Percentiles rank a stretch among this genome's conserved stretches.
These are phyloP conservation scores for Cytospora chrysosperma DNA, from an alignment of 2,329 filamentous ascomycete genomes.

Conservation along the genomic window DNA sequence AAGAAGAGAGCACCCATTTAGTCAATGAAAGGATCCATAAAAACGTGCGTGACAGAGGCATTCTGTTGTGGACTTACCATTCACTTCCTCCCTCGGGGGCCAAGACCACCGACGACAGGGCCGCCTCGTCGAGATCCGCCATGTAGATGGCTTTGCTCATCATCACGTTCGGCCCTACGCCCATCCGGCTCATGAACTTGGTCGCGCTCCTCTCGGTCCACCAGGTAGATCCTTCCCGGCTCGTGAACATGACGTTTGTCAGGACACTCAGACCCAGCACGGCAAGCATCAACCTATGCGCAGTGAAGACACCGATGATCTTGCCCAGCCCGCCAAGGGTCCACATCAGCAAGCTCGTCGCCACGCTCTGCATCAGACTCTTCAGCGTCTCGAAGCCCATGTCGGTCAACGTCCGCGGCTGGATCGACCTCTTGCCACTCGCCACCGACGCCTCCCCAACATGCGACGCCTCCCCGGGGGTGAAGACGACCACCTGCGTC, in stretches of 20 bases:
- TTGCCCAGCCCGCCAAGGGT: conserved; percentile 64
- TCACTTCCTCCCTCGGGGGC: conserved; percentile 46
- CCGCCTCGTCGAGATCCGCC: conserved; percentile 70
- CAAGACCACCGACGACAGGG: conserved; percentile 37
- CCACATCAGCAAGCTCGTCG: conserved; percentile 77
- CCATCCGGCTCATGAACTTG: conserved; percentile 78
- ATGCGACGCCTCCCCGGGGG: conserved; percentile 41
- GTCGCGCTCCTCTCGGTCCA: conserved; percentile 80
- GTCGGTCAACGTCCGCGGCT: conserved; percentile 60
- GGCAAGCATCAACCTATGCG: conserved; percentile 71
- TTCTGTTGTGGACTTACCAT: conserved; percentile 39
- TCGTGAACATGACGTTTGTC: conserved; percentile 73
- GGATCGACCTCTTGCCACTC: conserved; percentile 51
- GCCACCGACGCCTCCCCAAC: conserved; percentile 41
- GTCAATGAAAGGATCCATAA: not conserved
- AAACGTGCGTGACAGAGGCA: not conserved
- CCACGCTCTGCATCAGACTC: conserved; percentile 72
- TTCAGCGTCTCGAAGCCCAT: conserved; percentile 71
- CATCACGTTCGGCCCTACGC: conserved; percentile 72
- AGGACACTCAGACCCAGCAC: conserved; percentile 68
- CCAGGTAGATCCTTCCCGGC: conserved; percentile 73
- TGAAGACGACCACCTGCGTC: conserved; percentile 61
- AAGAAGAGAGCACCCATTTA: not conserved
- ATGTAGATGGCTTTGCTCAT: conserved; percentile 88
- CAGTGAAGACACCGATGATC: conserved; percentile 65